A percentile compares a stretch with the other conserved stretches of the same genome.
Conservation (phyloP, 1,139 yeast genomes). For the Yamadazyma dushanensis region DNA sequence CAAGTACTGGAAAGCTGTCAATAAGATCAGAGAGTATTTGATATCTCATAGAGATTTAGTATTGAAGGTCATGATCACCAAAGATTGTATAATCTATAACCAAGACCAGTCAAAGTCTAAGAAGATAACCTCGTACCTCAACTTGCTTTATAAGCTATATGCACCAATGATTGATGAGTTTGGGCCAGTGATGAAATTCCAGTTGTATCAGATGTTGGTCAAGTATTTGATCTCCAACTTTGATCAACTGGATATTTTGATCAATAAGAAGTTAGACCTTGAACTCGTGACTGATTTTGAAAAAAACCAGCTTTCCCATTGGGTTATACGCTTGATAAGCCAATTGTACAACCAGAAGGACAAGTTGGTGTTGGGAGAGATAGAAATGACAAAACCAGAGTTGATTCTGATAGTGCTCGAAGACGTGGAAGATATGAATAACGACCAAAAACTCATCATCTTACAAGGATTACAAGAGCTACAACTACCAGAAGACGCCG, state of each 20-base stretch:
- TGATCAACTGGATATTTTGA: constrained; percentile 1
- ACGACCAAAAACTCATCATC: constrained; percentile 2
- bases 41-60: constrained; percentile 10
- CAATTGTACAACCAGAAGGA: background rate
- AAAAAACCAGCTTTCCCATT: constrained; percentile 9
- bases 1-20: constrained; percentile 42
- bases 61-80: constrained; percentile 21
- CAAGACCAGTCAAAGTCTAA: constrained; percentile 16
- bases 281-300: constrained; percentile 5
- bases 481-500: background rate
- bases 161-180: constrained; percentile 33
- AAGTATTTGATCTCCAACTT: background rate
- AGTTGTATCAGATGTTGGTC: constrained; percentile 13
- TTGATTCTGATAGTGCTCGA: constrained; percentile 2
- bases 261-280: constrained; percentile 11
- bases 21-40: constrained; percentile 16
- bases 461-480: constrained; percentile 5
- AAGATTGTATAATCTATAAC: constrained; percentile 30
- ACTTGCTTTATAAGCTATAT: constrained; percentile 31
- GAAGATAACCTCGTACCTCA: constrained; percentile 24
- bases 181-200: constrained; percentile 22
- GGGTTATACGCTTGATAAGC: constrained; percentile 10
- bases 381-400: background rate
- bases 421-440: constrained; percentile 1
- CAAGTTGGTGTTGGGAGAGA: background rate